Conservation (phyloP, 371 early-diverging fungal species). For the Actinomortierella ambigua region DNA sequence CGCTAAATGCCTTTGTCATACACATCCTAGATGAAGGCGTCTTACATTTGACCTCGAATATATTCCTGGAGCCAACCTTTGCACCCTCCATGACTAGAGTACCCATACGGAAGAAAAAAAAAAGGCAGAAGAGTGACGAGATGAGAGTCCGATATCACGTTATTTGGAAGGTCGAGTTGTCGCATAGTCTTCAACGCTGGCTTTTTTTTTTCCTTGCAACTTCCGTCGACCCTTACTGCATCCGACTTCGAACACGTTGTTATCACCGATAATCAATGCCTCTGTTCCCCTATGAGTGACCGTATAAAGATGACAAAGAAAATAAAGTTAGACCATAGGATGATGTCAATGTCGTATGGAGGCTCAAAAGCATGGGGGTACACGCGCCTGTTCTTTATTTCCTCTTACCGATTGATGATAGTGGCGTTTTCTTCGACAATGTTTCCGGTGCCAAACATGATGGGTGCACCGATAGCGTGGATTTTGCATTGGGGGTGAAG, state of each 20-base stretch:
- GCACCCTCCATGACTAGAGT: conserved; percentile 73
- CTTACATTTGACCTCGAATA: conserved; percentile 71
- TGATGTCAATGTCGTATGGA: no score
- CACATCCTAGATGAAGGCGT: not conserved
- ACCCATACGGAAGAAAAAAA: not conserved
- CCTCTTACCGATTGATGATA: conserved; percentile 72
- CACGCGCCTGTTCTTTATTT: conserved; percentile 15
- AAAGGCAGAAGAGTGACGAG: not conserved
- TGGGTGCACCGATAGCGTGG: conserved; percentile 72
- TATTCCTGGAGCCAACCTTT: conserved; percentile 70
- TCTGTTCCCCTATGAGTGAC: conserved; percentile 26
- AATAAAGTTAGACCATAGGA: no score
- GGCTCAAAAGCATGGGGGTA: no score
- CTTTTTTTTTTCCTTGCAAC: not conserved
- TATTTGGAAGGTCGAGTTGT: no score
- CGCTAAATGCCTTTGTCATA: not conserved
- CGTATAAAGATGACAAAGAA: not conserved
- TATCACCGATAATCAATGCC: conserved; percentile 72
- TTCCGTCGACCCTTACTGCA: conserved; percentile 54
- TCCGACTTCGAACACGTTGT: conserved; percentile 80
- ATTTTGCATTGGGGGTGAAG: conserved; percentile 79
- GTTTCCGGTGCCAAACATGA: conserved; percentile 75
- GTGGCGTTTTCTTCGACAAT: conserved; percentile 77
- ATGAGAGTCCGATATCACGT: no score
- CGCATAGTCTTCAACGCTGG: no score